Percentiles rank a stretch among this genome's conserved stretches.
phyloP scores from a whole-genome alignment of 129 eudicot species.

The Helianthus annuus region DNA sequence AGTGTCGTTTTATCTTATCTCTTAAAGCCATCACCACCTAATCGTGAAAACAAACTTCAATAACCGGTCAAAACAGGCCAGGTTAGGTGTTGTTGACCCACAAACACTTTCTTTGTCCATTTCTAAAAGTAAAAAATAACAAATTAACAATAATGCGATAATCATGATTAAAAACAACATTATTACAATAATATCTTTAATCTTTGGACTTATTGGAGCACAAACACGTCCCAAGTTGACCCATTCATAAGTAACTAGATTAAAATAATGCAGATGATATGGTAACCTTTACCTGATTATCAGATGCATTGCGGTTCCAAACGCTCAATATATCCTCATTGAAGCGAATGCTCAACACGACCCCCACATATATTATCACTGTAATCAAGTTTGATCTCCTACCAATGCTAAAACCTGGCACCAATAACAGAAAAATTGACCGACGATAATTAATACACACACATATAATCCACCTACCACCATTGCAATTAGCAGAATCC shows the following conservation, averaged over 20 bases:
- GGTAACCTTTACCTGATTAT: constrained; percentile 57
- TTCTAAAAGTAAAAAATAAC: no score
- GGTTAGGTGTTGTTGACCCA: background rate
- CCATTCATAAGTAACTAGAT: no score
- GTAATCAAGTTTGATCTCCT: constrained; percentile 91
- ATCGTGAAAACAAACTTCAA: background rate
- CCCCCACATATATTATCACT: constrained; percentile 82
- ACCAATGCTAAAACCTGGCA: constrained; percentile 83
- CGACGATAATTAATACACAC: no score
- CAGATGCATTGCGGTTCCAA: constrained; percentile 97
- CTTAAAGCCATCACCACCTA: constrained; percentile 94
- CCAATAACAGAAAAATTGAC: background rate
- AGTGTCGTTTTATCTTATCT: constrained; percentile 81
- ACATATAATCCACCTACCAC: constrained; percentile 91
- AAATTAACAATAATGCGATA: background rate
- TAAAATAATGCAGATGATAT: background rate
- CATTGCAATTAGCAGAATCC: constrained; percentile 96
- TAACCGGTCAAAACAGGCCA: background rate
- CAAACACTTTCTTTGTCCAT: background rate
- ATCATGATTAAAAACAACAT: background rate
- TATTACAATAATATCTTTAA: background rate
- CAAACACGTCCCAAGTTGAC: background rate
- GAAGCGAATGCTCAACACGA: constrained; percentile 77
- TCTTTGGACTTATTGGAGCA: background rate
- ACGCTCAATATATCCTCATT: constrained; percentile 93